Evolutionary conservation across 768 basidiomycete species (phyloP).

Genomic region (Fibroporia radiculosa): DNA sequence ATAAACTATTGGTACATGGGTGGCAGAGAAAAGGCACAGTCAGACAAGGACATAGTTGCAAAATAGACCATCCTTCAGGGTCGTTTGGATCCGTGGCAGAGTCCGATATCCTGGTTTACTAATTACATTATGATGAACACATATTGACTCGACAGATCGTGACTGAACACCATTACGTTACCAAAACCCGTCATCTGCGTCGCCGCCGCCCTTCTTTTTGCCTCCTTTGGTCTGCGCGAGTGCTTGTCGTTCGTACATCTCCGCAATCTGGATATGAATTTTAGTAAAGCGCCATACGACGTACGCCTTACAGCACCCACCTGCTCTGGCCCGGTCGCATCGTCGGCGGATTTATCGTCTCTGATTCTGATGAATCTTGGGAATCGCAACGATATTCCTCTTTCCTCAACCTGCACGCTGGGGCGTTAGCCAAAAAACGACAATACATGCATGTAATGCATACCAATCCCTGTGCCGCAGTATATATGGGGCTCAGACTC

Average conservation of each 20-base stretch:
- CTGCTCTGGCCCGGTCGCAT: conserved; percentile 91
- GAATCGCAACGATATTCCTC: conserved; percentile 94
- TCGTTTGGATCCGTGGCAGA: too few species aligned
- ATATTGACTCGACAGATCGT: too few species aligned
- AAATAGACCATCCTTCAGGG: conserved; percentile 8
- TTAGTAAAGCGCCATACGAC: not conserved
- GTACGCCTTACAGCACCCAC: conserved; percentile 32
- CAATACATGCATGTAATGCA: conserved; percentile 20
- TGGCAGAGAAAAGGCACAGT: conserved; percentile 64
- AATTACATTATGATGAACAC: too few species aligned
- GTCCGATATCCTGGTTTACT: conserved; percentile 1
- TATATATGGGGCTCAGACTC: conserved; percentile 93
- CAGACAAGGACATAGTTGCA: conserved; percentile 22
- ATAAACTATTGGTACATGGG: conserved; percentile 87
- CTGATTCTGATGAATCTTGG: conserved; percentile 89
- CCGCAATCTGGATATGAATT: conserved; percentile 55
- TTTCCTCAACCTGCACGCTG: conserved; percentile 71
- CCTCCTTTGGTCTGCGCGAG: conserved; percentile 68
- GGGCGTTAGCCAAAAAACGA: conserved; percentile 2
- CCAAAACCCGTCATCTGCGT: conserved; percentile 74
- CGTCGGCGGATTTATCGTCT: conserved; percentile 90
- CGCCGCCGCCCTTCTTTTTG: conserved; percentile 60
- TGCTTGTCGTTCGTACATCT: conserved; percentile 89
- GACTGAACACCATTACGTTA: conserved; percentile 24
- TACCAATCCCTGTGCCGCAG: conserved; percentile 88